Percentiles rank a stretch among this genome's conserved stretches.
phyloP scores from a whole-genome alignment of 345 rosid genomes.

The Eucalyptus rudis region DNA sequence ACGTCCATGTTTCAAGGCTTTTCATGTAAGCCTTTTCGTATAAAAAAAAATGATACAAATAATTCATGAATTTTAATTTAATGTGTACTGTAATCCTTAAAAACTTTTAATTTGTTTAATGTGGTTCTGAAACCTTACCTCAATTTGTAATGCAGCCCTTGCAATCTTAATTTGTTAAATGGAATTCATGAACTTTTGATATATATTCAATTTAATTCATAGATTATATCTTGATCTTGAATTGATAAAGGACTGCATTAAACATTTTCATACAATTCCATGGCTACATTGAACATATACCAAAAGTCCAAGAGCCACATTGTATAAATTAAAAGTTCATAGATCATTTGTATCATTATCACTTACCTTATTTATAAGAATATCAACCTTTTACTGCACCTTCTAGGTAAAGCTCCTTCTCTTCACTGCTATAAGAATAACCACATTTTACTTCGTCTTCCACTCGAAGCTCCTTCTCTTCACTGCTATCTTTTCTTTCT shows the following conservation, averaged over 20 bases:
- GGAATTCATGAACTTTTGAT: fast-evolving
- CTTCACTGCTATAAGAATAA: too few relatives aligned
- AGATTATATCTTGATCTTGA: fast-evolving
- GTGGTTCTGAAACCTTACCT: fast-evolving
- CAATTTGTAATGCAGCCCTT: fast-evolving
- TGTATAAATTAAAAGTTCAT: too few relatives aligned
- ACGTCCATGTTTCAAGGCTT: neutral
- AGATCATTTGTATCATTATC: fast-evolving
- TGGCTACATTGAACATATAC: fast-evolving
- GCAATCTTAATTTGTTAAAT: too few relatives aligned
- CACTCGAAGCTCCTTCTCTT: neutral
- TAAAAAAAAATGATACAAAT: fast-evolving
- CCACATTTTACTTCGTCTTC: neutral
- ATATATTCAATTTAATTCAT: fast-evolving
- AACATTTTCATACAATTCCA: fast-evolving
- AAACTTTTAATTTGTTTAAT: fast-evolving
- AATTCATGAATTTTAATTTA: too few relatives aligned
- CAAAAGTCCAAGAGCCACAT: fast-evolving
- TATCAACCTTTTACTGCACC: too few relatives aligned
- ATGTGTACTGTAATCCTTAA: fast-evolving
- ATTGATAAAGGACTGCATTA: too few relatives aligned
- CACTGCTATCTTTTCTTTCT: neutral
- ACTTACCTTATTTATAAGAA: neutral
- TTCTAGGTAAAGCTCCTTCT: too few relatives aligned
- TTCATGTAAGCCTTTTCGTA: neutral